A percentile compares a stretch with the other conserved stretches of the same genome.
phyloP scores from a whole-genome alignment of 768 basidiomycete genomes.

The Punctularia strigosozonata region DNA sequence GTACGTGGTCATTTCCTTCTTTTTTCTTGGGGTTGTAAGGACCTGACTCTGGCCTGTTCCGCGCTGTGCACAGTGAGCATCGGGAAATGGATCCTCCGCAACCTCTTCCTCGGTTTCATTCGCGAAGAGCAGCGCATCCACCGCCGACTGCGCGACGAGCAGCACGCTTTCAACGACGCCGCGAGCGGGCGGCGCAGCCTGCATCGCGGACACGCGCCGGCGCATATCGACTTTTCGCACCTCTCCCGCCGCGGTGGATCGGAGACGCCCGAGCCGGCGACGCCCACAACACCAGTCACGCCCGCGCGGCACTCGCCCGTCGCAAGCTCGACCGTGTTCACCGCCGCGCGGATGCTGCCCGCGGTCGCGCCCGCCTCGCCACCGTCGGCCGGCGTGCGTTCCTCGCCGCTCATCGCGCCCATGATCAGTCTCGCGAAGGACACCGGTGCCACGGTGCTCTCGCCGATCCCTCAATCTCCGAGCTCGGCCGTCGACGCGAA shows the following conservation, averaged over 20 bases:
- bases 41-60: neutral
- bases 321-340: conserved; percentile 38
- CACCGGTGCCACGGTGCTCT: conserved; percentile 17
- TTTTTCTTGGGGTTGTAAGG: conserved; percentile 1
- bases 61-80: conserved; percentile 63
- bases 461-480: conserved; percentile 35
- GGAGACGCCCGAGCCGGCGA: conserved; percentile 1
- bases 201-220: conserved; percentile 14
- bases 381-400: conserved; percentile 25
- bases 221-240: conserved; percentile 12
- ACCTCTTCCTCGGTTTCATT: conserved; percentile 73
- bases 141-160: conserved; percentile 13
- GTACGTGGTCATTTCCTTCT: conserved; percentile 35
- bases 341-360: conserved; percentile 54
- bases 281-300: conserved; percentile 5
- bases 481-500: conserved; percentile 12
- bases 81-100: conserved; percentile 84
- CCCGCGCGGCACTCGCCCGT: conserved; percentile 2
- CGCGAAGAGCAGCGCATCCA: conserved; percentile 45
- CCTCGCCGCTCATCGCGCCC: conserved; percentile 48
- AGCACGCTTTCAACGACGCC: conserved; percentile 7
- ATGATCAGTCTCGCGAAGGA: conserved; percentile 36
- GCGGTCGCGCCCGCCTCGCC: conserved; percentile 42
- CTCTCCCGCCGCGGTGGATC: conserved; percentile 2
- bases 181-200: conserved; percentile 10